Percentiles rank a stretch among this genome's conserved stretches.
These are phyloP conservation scores for Crithidia thermophila DNA, from an alignment of 208 protist species.

Conservation along the genomic window DNA sequence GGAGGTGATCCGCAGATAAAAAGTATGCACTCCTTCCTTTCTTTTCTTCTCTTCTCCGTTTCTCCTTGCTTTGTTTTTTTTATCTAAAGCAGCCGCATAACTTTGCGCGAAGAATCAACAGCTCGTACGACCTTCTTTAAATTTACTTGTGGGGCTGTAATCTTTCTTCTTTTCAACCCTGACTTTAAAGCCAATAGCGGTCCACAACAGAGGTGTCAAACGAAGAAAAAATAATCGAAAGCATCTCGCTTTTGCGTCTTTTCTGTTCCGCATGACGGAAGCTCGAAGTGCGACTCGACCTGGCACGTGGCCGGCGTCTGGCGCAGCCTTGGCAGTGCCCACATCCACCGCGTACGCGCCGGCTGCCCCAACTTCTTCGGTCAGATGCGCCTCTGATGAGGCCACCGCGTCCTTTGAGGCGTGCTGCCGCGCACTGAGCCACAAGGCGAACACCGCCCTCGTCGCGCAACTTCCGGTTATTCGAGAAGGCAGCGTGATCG, in stretches of 20 bases:
- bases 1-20: too few relatives aligned
- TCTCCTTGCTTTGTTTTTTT: slow-evolving; percentile 5
- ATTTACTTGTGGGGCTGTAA: too few relatives aligned
- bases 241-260: too few relatives aligned
- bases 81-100: neutral
- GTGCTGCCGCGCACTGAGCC: slow-evolving; percentile 67
- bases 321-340: neutral
- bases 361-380: neutral
- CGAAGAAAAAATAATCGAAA: neutral
- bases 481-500: slow-evolving; percentile 41
- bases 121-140: too few relatives aligned
- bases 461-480: slow-evolving; percentile 41
- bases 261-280: too few relatives aligned
- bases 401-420: slow-evolving; percentile 36
- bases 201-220: too few relatives aligned
- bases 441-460: slow-evolving; percentile 66
- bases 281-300: neutral
- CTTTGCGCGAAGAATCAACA: too few relatives aligned
- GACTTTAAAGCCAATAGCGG: too few relatives aligned
- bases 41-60: neutral
- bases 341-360: neutral
- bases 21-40: neutral
- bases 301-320: slow-evolving; percentile 2
- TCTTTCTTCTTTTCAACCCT: too few relatives aligned
- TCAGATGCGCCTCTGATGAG: neutral